Evolutionary conservation across 495 filamentous ascomycete genomes (phyloP), one percentile per base, ranked within the genome.

Genomic region (Rhypophila decipiens): DNA sequence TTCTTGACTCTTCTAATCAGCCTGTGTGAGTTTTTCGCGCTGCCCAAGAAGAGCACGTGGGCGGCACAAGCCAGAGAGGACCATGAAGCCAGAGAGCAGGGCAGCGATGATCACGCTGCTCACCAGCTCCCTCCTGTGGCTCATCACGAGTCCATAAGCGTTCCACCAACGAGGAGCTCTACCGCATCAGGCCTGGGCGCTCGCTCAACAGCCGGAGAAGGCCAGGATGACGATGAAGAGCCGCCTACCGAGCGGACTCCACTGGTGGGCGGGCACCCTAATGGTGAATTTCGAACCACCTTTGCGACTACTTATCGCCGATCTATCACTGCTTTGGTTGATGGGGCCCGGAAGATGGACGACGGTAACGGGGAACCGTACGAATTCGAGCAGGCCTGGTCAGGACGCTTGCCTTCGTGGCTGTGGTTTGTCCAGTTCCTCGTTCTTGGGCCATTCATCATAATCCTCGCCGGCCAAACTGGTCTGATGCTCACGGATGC

Each of bases 381-480:
- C 52, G 79, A 77, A n/a, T 68, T 76, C 38, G 91, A 98, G 57
- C 93, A 98, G 59, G 57, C 74, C 3, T 97, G 93, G 93, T 91
- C 86, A 50, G 77, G 75, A 20, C 71, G 76, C 18, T 61, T 98
- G 33, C 90, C 88, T 1, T 75, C 74, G 23, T 95, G 85, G 84
- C 78, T 83, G 19, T 98, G 93, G 93, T 61, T 90, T 27, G 52
- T 90, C 17, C 88, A 97, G 60, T 87, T 96, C 51, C 69, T 98
- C 5, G 53, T 96, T 31, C 71, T 88, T 10, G 83, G 79, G 0
- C 90, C 91, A 2, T 78, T 96, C 37, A 73, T 78, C 31, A 72
- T 95, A 47, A 82, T 88, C 22, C 58, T 97, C 15, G 59, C 84
- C 17, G 88, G 78, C 17, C 85, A 93, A 49, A 72, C 89, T 19